Percentiles rank a stretch among this genome's conserved stretches.
These are phyloP conservation scores for Paraphaeosphaeria minitans DNA, from an alignment of 2,329 filamentous ascomycete species.

Conservation along the genomic window DNA sequence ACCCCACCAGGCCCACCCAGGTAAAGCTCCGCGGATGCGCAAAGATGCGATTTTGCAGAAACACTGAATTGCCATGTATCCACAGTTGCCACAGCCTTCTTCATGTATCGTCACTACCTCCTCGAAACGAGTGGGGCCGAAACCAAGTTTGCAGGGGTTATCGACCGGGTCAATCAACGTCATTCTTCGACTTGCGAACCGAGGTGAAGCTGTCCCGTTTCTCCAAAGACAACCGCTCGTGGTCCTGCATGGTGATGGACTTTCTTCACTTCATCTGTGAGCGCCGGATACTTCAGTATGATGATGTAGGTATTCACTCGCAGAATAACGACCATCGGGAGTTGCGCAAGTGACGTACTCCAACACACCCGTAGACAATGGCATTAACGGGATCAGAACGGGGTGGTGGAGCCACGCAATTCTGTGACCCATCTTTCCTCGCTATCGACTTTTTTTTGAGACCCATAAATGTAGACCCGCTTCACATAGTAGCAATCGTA, in stretches of 20 bases:
- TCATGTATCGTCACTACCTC: not conserved
- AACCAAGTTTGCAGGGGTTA: not conserved
- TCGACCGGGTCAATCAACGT: not conserved
- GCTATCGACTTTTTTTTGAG: not conserved
- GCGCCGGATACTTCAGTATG: not conserved
- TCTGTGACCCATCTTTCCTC: constrained; percentile 5
- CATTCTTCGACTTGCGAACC: not conserved
- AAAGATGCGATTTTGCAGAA: constrained; percentile 2
- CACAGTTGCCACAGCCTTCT: not conserved
- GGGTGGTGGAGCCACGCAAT: not conserved
- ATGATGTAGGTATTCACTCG: not conserved
- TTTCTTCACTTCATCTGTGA: not conserved
- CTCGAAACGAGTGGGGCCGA: not conserved
- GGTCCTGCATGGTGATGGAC: not conserved
- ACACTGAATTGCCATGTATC: not conserved
- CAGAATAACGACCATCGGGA: not conserved
- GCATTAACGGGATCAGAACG: not conserved
- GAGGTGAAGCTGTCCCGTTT: constrained; percentile 1
- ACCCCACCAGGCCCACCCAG: not conserved
- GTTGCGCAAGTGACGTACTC: not conserved
- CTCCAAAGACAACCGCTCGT: not conserved
- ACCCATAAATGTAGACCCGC: constrained; percentile 1
- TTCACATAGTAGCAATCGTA: not conserved
- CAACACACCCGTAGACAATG: not conserved
- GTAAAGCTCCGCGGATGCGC: not conserved